Evolutionary conservation across 176 grass and related monocot genomes (phyloP), one percentile per base, ranked within the genome.

Genomic region (Paspalum vaginatum): DNA sequence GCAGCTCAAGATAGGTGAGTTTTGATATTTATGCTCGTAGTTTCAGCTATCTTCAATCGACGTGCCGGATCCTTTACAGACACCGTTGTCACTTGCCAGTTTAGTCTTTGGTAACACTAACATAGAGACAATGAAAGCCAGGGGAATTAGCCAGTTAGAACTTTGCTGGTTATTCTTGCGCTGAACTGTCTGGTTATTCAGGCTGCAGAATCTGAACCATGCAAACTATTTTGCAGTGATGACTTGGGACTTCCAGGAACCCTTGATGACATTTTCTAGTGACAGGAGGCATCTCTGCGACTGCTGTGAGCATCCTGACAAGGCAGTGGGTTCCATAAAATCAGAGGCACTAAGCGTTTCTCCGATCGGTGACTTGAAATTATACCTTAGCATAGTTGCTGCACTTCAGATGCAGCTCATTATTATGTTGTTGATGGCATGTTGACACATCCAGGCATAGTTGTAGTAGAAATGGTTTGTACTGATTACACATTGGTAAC

Each of bases 221-320:
- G 10, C 39, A 77, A 80, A 56, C 26, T 75, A 27, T 86, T 86
- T 81, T 86, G 84, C 52, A 86, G 84, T 14, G 77, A 43, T 68
- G 70, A 81, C 42, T 17, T 58, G 0, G 11, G 3, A 49, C 77
- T 86, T 86, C 84, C 77, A 75, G 70, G 42, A 42, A 66, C 2
- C 77, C n/a, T 66, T 25, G 79, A 72, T 53, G 61, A 68, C 20
- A 37, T 53, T 20, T 53, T 75, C 77, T 61, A 12, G 44, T 42
- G 20, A 73, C 27, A 12, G 44, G 52, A 51, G 55, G 12, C 20
- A 41, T 49, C 6, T 16, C 24, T 5, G 1, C 11, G n/a, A 27
- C 22, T 58, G 58, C 1, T 27, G 58, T 4, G 56, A 47, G 7
- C 15, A 12, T 14, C n/a, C n/a, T n/a, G 52, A 76, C 72, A 8